phyloP scores from a whole-genome alignment of 139 green algal genomes.

The Coelastrella sp. region DNA sequence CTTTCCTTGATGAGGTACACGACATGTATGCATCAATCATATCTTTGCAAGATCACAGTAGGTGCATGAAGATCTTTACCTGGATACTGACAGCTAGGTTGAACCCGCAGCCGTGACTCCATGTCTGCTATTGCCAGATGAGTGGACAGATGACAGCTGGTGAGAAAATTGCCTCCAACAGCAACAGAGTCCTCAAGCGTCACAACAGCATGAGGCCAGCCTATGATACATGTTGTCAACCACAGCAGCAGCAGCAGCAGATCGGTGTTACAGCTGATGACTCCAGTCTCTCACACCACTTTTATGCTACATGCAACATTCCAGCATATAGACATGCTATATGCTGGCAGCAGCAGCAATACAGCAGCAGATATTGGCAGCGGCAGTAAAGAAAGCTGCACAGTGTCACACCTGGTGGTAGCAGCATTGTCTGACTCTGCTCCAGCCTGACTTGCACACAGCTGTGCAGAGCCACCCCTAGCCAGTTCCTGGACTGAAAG shows the following conservation, averaged over 20 bases:
- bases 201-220: slow-evolving; percentile 38
- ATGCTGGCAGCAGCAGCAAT: too few relatives aligned
- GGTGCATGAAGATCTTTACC: not conserved
- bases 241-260: too few relatives aligned
- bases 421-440: not conserved
- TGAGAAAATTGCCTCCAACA: slow-evolving; percentile 28
- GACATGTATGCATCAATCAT: too few relatives aligned
- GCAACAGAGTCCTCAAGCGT: slow-evolving; percentile 1
- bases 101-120: slow-evolving; percentile 19
- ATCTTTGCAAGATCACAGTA: too few relatives aligned
- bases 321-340: too few relatives aligned
- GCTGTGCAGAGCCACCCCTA: not conserved
- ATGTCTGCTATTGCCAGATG: slow-evolving; percentile 14
- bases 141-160: not conserved
- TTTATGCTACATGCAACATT: too few relatives aligned
- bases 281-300: too few relatives aligned
- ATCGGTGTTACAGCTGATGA: too few relatives aligned
- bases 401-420: slow-evolving; percentile 24
- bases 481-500: not conserved
- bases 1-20: too few relatives aligned
- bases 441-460: not conserved
- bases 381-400: too few relatives aligned
- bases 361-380: too few relatives aligned
- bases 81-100: slow-evolving; percentile 23
- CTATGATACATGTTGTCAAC: too few relatives aligned